Evolutionary conservation across 2,329 filamentous ascomycete species (phyloP).

Genomic region (Davidsoniella eucalypti): DNA sequence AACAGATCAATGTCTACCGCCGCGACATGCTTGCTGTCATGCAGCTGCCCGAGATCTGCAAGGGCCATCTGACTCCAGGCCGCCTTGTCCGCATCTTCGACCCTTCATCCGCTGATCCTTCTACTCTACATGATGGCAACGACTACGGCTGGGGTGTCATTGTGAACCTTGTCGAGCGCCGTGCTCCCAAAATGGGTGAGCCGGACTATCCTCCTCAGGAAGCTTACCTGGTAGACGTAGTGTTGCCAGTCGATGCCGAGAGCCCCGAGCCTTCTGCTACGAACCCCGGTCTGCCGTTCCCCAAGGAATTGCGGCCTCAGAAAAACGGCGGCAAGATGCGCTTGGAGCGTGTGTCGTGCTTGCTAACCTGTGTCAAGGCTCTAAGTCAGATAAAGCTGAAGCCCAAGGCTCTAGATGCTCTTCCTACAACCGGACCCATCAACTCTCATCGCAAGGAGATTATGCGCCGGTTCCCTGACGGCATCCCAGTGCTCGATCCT

Average conservation of each 20-base stretch:
- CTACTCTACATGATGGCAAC: constrained; percentile 23
- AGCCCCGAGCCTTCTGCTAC: constrained; percentile 26
- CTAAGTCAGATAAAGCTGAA: constrained; percentile 65
- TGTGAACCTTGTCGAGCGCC: constrained; percentile 53
- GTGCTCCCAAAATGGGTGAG: constrained; percentile 46
- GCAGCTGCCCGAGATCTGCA: constrained; percentile 73
- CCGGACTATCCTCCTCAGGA: constrained; percentile 60
- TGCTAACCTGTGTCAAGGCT: constrained; percentile 70
- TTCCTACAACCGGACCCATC: constrained; percentile 27
- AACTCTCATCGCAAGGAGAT: constrained; percentile 63
- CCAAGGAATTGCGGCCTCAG: constrained; percentile 47
- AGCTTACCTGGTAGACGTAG: constrained; percentile 66
- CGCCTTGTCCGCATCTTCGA: constrained; percentile 76
- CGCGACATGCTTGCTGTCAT: constrained; percentile 86
- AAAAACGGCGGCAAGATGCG: constrained; percentile 48
- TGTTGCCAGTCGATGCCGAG: constrained; percentile 43
- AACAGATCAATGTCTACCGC: constrained; percentile 67
- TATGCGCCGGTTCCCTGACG: constrained; percentile 77
- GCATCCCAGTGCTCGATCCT: constrained; percentile 74
- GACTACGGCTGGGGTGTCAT: constrained; percentile 95
- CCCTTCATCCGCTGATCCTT: constrained; percentile 23
- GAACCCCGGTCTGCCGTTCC: constrained; percentile 25
- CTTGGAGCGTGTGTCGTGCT: constrained; percentile 71
- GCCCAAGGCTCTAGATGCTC: constrained; percentile 10
- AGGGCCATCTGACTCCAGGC: constrained; percentile 75